Percentiles rank a stretch among this genome's conserved stretches.
These are phyloP conservation scores for Coniochaeta pulveracea DNA, from an alignment of 2,329 filamentous ascomycete species.

Conservation along the genomic window DNA sequence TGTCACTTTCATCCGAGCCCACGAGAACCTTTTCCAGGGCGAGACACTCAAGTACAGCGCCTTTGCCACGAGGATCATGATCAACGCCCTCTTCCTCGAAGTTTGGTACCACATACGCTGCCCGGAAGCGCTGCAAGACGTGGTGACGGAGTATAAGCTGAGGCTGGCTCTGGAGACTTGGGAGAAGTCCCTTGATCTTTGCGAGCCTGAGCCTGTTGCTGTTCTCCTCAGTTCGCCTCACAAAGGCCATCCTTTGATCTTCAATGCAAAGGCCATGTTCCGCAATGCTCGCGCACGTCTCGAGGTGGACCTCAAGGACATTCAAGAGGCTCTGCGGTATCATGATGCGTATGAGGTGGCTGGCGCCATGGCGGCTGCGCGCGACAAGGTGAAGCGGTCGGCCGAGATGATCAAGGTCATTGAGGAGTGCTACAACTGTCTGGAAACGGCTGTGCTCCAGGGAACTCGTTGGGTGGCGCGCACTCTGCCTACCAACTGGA, in stretches of 20 bases:
- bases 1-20: conserved; percentile 85
- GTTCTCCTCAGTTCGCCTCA: conserved; percentile 89
- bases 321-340: conserved; percentile 93
- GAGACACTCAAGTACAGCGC: conserved; percentile 86
- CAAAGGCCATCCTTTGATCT: conserved; percentile 90
- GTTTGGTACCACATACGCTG: conserved; percentile 99
- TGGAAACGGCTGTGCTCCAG: conserved; percentile 88
- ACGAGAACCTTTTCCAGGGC: conserved; percentile 91
- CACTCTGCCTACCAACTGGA: conserved; percentile 97
- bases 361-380: conserved; percentile 87
- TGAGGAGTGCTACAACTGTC: conserved; percentile 93
- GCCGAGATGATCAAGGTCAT: conserved; percentile 98
- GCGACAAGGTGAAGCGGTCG: conserved; percentile 88
- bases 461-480: conserved; percentile 97
- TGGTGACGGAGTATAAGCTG: conserved; percentile 97
- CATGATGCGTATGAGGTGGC: conserved; percentile 97
- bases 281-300: conserved; percentile 86
- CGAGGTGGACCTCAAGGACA: conserved; percentile 88
- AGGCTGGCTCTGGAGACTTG: conserved; percentile 94
- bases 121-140: conserved; percentile 92
- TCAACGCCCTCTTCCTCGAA: conserved; percentile 95
- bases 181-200: conserved; percentile 91
- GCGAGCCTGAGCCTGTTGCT: conserved; percentile 79
- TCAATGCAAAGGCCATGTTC: conserved; percentile 96
- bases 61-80: conserved; percentile 95